A percentile compares a stretch with the other conserved stretches of the same genome.
Evolutionary conservation across 306 rosid species (phyloP).

Genomic region (Corylus avellana): DNA sequence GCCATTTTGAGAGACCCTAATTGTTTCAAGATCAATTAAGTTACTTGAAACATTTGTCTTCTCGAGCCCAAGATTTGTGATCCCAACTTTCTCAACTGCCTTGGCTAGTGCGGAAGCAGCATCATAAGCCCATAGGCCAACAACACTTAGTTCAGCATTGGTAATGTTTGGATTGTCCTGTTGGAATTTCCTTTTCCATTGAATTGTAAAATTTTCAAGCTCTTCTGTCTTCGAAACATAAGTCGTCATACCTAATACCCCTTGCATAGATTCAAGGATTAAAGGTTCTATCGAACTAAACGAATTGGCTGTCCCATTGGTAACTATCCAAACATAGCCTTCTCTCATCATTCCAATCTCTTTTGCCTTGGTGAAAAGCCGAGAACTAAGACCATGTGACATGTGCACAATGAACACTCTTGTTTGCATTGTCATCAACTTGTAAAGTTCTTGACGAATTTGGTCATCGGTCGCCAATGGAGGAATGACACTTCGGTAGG

Average conservation of each 20-base stretch:
- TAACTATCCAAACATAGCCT: conserved; percentile 54
- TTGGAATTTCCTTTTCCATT: conserved; percentile 48
- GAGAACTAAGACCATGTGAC: not conserved
- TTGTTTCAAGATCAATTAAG: conserved; percentile 36
- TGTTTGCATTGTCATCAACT: conserved; percentile 31
- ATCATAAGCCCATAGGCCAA: conserved; percentile 66
- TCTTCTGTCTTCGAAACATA: conserved; percentile 32
- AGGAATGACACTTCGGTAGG: conserved; percentile 27
- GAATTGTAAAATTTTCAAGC: conserved; percentile 29
- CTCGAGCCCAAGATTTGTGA: not conserved
- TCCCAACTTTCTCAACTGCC: conserved; percentile 49
- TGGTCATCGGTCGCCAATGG: conserved; percentile 16
- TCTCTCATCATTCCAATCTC: conserved; percentile 43
- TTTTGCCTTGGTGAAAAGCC: conserved; percentile 32
- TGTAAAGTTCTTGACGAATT: conserved; percentile 33
- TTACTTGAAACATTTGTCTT: conserved; percentile 20
- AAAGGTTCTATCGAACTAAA: not conserved
- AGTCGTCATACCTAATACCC: conserved; percentile 46
- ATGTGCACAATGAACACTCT: conserved; percentile 42
- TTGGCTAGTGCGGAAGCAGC: conserved; percentile 55
- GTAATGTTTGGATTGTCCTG: conserved; percentile 27
- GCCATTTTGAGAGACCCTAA: conserved; percentile 40
- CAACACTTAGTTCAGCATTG: conserved; percentile 27
- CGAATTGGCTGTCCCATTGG: conserved; percentile 10
- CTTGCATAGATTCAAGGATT: conserved; percentile 20